phyloP scores from a whole-genome alignment of 257 asterid genomes.

The Lavandula angustifolia region DNA sequence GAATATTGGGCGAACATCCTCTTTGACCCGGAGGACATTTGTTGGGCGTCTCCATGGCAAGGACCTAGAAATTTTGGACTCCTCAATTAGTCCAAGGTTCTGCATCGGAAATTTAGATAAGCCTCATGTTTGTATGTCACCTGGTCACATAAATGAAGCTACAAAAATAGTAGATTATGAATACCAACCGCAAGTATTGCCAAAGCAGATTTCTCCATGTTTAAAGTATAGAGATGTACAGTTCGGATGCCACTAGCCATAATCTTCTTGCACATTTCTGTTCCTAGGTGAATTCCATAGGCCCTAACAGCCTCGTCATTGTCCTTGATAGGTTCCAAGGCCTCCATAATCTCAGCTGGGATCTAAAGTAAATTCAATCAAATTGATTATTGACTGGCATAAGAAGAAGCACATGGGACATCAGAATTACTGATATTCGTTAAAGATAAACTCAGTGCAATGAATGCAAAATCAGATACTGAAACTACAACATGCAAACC shows the following conservation, averaged over 20 bases:
- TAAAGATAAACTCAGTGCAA: constrained; percentile 7
- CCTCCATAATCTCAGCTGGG: constrained; percentile 83
- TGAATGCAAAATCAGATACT: constrained; percentile 4
- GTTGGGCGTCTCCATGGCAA: constrained; percentile 98
- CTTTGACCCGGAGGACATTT: constrained; percentile 73
- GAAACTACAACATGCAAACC: constrained; percentile 19
- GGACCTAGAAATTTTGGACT: constrained; percentile 78
- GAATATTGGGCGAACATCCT: constrained; percentile 96
- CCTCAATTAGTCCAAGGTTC: constrained; percentile 96
- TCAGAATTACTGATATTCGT: constrained; percentile 12
- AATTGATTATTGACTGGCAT: constrained; percentile 8
- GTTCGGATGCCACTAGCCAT: constrained; percentile 89
- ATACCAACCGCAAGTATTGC: constrained; percentile 83
- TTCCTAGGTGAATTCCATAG: constrained; percentile 90
- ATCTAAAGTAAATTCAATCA: constrained; percentile 44
- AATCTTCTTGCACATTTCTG: constrained; percentile 99
- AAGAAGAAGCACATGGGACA: constrained; percentile 17
- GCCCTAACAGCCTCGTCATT: constrained; percentile 98
- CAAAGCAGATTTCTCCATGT: constrained; percentile 97
- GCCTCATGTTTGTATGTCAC: constrained; percentile 23
- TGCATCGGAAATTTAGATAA: constrained; percentile 42
- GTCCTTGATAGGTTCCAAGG: constrained; percentile 97
- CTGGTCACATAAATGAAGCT: constrained; percentile 21
- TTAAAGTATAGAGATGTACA: constrained; percentile 84
- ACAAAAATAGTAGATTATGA: constrained; percentile 24